phyloP scores from a whole-genome alignment of 1,139 yeast genomes.

The Meyerozyma sp. region DNA sequence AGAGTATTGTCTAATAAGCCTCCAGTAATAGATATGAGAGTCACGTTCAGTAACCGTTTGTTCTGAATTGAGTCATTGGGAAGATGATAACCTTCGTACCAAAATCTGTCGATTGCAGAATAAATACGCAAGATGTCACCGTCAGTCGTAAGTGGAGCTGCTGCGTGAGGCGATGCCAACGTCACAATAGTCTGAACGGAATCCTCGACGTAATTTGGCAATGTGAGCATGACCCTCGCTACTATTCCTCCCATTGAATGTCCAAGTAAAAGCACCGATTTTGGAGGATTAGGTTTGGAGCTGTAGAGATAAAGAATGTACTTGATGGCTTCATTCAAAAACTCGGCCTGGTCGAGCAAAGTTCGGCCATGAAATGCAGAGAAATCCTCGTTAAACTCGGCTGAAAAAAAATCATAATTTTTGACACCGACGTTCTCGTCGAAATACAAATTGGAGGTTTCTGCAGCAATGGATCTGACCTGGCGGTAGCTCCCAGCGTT shows the following conservation, averaged over 20 bases:
- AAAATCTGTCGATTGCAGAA: constrained; percentile 68
- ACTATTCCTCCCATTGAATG: constrained; percentile 99
- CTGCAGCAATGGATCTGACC: constrained; percentile 87
- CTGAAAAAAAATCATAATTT: constrained; percentile 74
- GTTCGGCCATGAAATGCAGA: constrained; percentile 97
- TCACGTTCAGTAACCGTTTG: constrained; percentile 40
- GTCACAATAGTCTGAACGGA: constrained; percentile 85
- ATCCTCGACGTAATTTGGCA: constrained; percentile 66
- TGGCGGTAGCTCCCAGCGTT: constrained; percentile 95
- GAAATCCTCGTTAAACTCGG: constrained; percentile 92
- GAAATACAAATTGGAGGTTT: constrained; percentile 49
- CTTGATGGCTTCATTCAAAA: constrained; percentile 77
- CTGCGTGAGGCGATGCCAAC: constrained; percentile 87
- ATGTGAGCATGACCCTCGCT: constrained; percentile 70
- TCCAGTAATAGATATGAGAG: constrained; percentile 82
- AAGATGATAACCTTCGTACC: constrained; percentile 59
- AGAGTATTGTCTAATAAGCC: constrained; percentile 75
- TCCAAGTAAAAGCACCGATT: constrained; percentile 74
- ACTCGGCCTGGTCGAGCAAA: constrained; percentile 90
- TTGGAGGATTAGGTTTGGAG: constrained; percentile 37
- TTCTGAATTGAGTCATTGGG: constrained; percentile 19
- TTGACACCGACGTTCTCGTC: constrained; percentile 31
- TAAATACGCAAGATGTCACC: constrained; percentile 77
- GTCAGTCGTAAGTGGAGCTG: constrained; percentile 94
- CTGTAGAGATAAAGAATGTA: constrained; percentile 68